A percentile compares a stretch with the other conserved stretches of the same genome.
Conservation (phyloP, 2,329 filamentous ascomycete species). For the Harringtonia lauricola region DNA sequence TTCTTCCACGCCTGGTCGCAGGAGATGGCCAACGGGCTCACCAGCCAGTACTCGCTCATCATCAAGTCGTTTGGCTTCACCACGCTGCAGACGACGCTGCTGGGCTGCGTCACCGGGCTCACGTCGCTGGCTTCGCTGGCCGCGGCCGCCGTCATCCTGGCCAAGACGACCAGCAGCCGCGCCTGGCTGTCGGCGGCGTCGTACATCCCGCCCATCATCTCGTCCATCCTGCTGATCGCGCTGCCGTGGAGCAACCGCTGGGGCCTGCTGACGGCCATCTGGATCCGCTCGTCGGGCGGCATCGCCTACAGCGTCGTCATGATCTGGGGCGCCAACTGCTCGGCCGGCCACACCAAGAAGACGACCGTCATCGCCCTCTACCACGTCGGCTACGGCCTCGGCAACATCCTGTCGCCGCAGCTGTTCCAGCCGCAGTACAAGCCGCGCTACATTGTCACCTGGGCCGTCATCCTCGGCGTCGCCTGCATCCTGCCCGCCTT, state of each 20-base stretch:
- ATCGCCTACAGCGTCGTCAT: slow-evolving; percentile 16
- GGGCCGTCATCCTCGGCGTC: slow-evolving; percentile 8
- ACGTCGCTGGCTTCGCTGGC: slow-evolving; percentile 3
- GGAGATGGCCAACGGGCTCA: slow-evolving; percentile 12
- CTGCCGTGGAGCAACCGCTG: slow-evolving; percentile 5
- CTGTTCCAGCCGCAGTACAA: slow-evolving; percentile 47
- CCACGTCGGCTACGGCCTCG: slow-evolving; percentile 48
- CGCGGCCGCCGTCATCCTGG: slow-evolving; percentile 1
- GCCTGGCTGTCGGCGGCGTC: slow-evolving; percentile 5
- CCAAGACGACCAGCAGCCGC: slow-evolving; percentile 4
- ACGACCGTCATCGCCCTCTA: slow-evolving; percentile 51
- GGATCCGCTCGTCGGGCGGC: slow-evolving; percentile 5
- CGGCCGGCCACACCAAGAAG: slow-evolving; percentile 49
- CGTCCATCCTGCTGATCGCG: slow-evolving; percentile 4
- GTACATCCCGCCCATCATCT: slow-evolving; percentile 5
- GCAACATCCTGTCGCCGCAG: slow-evolving; percentile 52
- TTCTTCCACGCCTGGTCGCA: slow-evolving; percentile 11
- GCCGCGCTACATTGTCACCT: slow-evolving; percentile 21
- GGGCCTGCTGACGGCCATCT: slow-evolving; percentile 6
- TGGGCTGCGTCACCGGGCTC: slow-evolving; percentile 10
- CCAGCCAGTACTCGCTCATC: slow-evolving; percentile 11
- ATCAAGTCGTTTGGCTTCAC: slow-evolving; percentile 12
- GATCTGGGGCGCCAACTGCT: slow-evolving; percentile 37
- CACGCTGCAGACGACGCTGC: slow-evolving; percentile 7
- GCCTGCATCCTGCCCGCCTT: slow-evolving; percentile 7